Percentiles rank a stretch among this genome's conserved stretches.
Conservation (phyloP, 2,329 filamentous ascomycete species). For the Teratosphaeria epicoccoides region DNA sequence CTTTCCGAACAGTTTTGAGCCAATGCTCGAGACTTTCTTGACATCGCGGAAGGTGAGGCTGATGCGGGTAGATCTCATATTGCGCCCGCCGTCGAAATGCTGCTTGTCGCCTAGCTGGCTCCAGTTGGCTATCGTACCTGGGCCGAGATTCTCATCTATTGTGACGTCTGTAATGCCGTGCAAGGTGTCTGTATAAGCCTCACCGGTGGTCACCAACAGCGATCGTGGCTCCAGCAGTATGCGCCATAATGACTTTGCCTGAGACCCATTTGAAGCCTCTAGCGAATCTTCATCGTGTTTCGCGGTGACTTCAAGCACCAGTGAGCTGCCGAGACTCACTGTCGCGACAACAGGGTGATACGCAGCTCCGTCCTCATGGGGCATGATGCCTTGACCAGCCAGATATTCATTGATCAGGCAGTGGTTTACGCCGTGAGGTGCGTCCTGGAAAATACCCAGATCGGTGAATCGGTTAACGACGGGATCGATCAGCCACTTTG, state of each 20-base stretch:
- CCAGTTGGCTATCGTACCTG: constrained; percentile 59
- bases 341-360: constrained; percentile 87
- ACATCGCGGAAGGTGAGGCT: constrained; percentile 84
- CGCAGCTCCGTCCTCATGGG: constrained; percentile 83
- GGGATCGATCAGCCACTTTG: constrained; percentile 62
- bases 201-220: constrained; percentile 58
- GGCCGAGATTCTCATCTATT: constrained; percentile 54
- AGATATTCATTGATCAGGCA: constrained; percentile 89
- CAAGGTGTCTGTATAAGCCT: constrained; percentile 59
- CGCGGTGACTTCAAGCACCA: constrained; percentile 65
- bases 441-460: constrained; percentile 45
- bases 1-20: constrained; percentile 52
- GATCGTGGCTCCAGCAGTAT: constrained; percentile 81
- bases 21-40: constrained; percentile 64
- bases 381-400: constrained; percentile 87
- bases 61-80: constrained; percentile 49
- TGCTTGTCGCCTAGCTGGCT: constrained; percentile 45
- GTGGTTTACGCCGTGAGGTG: constrained; percentile 80
- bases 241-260: constrained; percentile 29
- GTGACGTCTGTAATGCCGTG: constrained; percentile 61
- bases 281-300: constrained; percentile 27
- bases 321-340: constrained; percentile 66
- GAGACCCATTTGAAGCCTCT: constrained; percentile 33
- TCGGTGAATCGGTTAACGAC: constrained; percentile 49
- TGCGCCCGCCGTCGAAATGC: constrained; percentile 41